Conservation (phyloP, 306 rosid species). For the Heteromeles arbutifolia region DNA sequence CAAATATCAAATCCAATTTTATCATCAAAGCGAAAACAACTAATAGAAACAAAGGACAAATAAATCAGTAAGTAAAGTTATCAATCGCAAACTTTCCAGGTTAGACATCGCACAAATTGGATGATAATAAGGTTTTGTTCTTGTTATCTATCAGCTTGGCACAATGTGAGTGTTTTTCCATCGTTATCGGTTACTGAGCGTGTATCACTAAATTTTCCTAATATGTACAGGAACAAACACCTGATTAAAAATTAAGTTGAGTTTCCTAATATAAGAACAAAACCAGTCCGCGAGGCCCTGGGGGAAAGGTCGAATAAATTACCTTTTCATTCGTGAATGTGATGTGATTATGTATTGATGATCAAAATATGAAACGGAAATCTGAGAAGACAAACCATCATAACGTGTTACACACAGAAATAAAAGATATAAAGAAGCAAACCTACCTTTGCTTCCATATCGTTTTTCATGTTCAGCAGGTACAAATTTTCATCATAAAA, state of each 20-base stretch:
- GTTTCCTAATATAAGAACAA: not conserved
- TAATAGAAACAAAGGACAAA: conserved; percentile 1
- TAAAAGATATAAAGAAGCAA: conserved; percentile 4
- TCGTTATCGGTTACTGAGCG: not conserved
- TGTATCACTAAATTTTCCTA: not conserved
- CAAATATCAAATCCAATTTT: conserved; percentile 6
- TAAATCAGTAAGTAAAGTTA: not conserved
- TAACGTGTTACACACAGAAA: not conserved
- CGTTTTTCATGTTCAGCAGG: conserved; percentile 77
- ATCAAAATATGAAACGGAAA: not conserved
- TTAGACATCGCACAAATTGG: not conserved
- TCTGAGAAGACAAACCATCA: not conserved
- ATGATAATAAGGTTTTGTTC: conserved; percentile 1
- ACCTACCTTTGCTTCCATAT: conserved; percentile 73
- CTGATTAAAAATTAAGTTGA: not conserved
- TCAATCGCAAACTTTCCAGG: not conserved
- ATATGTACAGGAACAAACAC: not conserved
- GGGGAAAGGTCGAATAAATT: not conserved
- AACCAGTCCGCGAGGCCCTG: not conserved
- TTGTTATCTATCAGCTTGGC: conserved; percentile 7
- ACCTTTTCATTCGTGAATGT: not conserved
- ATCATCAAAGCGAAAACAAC: conserved; percentile 16
- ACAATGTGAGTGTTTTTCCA: not conserved
- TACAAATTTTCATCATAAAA: conserved; percentile 83
- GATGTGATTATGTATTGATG: not conserved